Percentiles rank a stretch among this genome's conserved stretches.
Evolutionary conservation across 169 alveolate genomes (phyloP).

Genomic region (Babesia bigemina): DNA sequence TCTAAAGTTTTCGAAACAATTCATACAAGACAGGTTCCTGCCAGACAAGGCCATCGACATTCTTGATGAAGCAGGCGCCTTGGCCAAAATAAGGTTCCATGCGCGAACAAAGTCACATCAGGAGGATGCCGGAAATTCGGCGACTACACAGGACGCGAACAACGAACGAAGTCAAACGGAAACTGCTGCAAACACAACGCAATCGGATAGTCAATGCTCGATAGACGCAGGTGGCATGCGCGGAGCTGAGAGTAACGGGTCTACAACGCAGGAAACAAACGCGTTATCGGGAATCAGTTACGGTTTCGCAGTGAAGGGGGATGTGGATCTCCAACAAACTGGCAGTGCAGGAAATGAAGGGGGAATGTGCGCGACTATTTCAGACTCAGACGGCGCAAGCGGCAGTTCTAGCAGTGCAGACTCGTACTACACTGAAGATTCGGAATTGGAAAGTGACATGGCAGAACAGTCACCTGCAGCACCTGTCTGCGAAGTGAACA

Average conservation of each 20-base stretch:
- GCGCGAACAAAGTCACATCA: background rate
- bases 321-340: background rate
- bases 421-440: background rate
- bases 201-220: background rate
- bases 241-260: background rate
- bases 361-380: background rate
- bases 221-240: background rate
- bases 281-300: background rate
- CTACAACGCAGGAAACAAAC: background rate
- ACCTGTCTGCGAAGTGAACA: slow-evolving; percentile 32
- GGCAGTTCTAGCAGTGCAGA: background rate
- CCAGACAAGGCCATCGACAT: slow-evolving; percentile 87
- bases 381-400: background rate
- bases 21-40: slow-evolving; percentile 73
- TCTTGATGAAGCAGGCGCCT: slow-evolving; percentile 87
- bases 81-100: slow-evolving; percentile 75
- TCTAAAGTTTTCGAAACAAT: slow-evolving; percentile 67
- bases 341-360: too few relatives aligned
- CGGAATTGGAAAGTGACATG: background rate
- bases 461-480: too few relatives aligned
- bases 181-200: too few relatives aligned
- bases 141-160: background rate
- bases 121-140: background rate
- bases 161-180: too few relatives aligned
- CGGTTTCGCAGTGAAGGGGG: background rate